Conservation (phyloP, 257 asterid species). For the Capsicum chinense region DNA sequence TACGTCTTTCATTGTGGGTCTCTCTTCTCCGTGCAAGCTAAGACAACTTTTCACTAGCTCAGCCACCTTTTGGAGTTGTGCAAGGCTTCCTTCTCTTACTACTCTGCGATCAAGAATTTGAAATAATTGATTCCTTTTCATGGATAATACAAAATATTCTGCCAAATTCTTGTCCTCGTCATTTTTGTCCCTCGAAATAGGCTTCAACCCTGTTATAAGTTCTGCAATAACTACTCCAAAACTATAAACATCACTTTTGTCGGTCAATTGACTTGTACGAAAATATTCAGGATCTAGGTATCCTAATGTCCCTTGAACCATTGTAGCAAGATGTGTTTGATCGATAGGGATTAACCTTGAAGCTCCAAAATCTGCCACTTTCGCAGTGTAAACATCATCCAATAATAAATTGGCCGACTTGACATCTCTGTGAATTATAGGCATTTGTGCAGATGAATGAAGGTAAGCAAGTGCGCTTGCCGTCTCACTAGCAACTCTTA, state of each 20-base stretch:
- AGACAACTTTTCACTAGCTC: conserved; percentile 60
- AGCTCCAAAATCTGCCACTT: conserved; percentile 83
- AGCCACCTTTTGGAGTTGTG: conserved; percentile 57
- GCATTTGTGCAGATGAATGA: conserved; percentile 68
- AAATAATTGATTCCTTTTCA: conserved; percentile 56
- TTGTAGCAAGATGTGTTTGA: conserved; percentile 66
- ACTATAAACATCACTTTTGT: conserved; percentile 80
- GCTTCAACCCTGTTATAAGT: conserved; percentile 68
- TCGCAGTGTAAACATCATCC: conserved; percentile 60
- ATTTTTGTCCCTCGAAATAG: conserved; percentile 53
- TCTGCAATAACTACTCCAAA: conserved; percentile 77
- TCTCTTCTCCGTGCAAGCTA: conserved; percentile 50
- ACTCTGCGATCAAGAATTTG: conserved; percentile 63
- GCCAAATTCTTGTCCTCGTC: conserved; percentile 57
- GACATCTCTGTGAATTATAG: conserved; percentile 76
- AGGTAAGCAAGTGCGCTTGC: conserved; percentile 74
- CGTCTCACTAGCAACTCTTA: conserved; percentile 68
- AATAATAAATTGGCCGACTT: conserved; percentile 75
- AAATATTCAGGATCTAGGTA: conserved; percentile 83
- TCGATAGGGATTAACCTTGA: conserved; percentile 67
- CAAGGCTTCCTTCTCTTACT: conserved; percentile 61
- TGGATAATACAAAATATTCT: conserved; percentile 44
- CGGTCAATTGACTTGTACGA: conserved; percentile 67
- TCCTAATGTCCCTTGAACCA: conserved; percentile 83
- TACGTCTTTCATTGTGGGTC: conserved; percentile 86